Evolutionary conservation across 2,329 filamentous ascomycete species (phyloP).

Genomic region (Aspergillus alliaceus): DNA sequence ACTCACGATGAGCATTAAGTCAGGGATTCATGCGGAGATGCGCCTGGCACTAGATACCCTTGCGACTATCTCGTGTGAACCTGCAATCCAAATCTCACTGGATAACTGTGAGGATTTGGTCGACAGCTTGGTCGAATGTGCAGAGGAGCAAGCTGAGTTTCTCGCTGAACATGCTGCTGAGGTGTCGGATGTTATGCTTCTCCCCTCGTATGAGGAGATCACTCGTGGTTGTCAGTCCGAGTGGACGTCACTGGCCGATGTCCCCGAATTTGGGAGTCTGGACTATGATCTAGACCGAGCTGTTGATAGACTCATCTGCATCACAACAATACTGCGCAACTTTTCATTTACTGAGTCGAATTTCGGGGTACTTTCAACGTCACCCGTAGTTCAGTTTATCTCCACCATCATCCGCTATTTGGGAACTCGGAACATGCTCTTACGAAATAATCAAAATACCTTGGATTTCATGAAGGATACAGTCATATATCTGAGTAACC

Average conservation of each 20-base stretch:
- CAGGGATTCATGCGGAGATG: conserved; percentile 86
- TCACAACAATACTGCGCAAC: conserved; percentile 90
- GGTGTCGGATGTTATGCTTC: conserved; percentile 79
- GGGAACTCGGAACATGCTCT: conserved; percentile 82
- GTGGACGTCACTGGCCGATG: conserved; percentile 68
- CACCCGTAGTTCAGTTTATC: conserved; percentile 77
- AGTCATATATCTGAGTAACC: conserved; percentile 84
- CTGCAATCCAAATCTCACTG: conserved; percentile 65
- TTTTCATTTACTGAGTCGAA: conserved; percentile 84
- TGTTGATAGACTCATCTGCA: conserved; percentile 82
- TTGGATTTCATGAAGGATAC: conserved; percentile 97
- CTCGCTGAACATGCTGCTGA: conserved; percentile 83
- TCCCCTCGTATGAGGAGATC: conserved; percentile 85
- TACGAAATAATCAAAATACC: conserved; percentile 79
- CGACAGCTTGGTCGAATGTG: conserved; percentile 85
- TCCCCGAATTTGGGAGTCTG: conserved; percentile 70
- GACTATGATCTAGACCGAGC: conserved; percentile 83
- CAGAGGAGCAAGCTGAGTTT: conserved; percentile 80
- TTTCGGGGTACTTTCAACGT: conserved; percentile 70
- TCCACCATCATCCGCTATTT: conserved; percentile 81
- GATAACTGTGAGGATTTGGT: conserved; percentile 82
- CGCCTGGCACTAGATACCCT: conserved; percentile 84
- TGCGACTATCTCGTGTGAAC: conserved; percentile 67
- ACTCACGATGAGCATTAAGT: conserved; percentile 84
- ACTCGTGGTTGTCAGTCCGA: conserved; percentile 76